Base-by-base conservation (phyloP, 2,329 filamentous ascomycete genomes). In the Fonsecaea pugnacius region DNA sequence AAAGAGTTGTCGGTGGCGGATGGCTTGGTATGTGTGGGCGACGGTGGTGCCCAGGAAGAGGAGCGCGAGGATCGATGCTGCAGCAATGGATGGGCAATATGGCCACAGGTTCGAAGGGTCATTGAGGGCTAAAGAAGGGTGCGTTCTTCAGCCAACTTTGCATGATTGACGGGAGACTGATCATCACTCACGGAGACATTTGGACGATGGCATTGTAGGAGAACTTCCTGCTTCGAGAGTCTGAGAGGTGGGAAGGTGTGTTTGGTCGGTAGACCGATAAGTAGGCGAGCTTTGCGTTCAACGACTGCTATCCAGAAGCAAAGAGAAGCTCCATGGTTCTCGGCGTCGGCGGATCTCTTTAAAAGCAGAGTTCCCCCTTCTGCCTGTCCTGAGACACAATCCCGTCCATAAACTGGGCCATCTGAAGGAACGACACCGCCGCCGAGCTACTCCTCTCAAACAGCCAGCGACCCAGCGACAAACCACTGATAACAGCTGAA, bases 11-110 rank as follows among this genome's bases (percentile, higher is more conserved):
- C 43, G 43, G 43, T 48, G 43, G 43, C 18, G 43, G 9, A 14
- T 2, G 21, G 43, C 43, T 24, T 48, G 43, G 16, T 48, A 48
- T 24, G 43, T 21, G 35, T 61, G 58, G 7, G 30, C 48, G n/a
- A 56, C 14, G 6, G 60, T 48, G 2, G 35, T 48, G 18, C 18
- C 43, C 18, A 48, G 43, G 43, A 48, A 24, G 43, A 24, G 43
- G 18, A 14, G 8, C 24, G 58, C 48, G 24, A 61, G 52, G 14
- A 61, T 43, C 24, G 30, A 4, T 16, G 58, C 46, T 10, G 48
- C 32, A 16, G 58, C 32, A 16, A 30, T 4, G 9, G 43, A 54
- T 1, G 58, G 58, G 30, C 58, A 61, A 10, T 56, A 61, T 27
- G 18, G 30, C 58, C 50, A 61, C 24, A 21, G 48, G 32, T 57